Percentiles rank a stretch among this genome's conserved stretches.
Conservation (phyloP, 2,329 filamentous ascomycete species). For the Ceratocystis variospora region DNA sequence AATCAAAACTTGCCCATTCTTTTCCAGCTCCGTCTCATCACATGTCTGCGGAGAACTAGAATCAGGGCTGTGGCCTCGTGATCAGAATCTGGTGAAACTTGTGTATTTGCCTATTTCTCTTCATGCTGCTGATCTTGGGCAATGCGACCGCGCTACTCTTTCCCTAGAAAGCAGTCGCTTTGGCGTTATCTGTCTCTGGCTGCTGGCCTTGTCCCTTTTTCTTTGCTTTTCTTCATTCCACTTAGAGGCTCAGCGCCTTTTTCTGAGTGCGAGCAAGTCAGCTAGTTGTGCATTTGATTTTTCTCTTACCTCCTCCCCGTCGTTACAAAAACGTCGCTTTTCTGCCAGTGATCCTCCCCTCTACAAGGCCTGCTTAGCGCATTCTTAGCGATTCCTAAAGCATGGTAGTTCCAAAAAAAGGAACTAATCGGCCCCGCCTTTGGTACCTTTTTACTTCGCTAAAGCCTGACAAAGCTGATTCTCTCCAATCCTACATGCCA, state of each 20-base stretch:
- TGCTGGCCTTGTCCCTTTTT: not conserved
- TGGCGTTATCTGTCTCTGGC: not conserved
- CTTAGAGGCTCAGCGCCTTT: not conserved
- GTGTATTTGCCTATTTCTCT: not conserved
- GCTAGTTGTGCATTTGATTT: not conserved
- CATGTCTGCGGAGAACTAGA: not conserved
- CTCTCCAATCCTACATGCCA: not conserved
- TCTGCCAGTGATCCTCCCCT: not conserved
- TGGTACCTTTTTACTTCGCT: not conserved
- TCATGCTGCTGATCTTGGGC: not conserved
- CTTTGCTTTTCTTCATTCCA: not conserved
- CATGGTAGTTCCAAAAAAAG: not conserved
- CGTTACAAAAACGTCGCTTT: not conserved
- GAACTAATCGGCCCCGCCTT: not conserved
- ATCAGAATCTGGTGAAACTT: not conserved
- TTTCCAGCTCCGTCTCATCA: not conserved
- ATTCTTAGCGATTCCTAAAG: not conserved
- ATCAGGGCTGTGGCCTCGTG: not conserved
- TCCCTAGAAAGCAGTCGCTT: not conserved
- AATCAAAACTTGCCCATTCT: not conserved
- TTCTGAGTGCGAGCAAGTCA: not conserved
- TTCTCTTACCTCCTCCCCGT: not conserved
- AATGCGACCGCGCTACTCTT: not conserved
- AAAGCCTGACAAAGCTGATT: not conserved
- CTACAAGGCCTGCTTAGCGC: not conserved